phyloP scores from a whole-genome alignment of 2,329 filamentous ascomycete species.

The Diaporthe citri region DNA sequence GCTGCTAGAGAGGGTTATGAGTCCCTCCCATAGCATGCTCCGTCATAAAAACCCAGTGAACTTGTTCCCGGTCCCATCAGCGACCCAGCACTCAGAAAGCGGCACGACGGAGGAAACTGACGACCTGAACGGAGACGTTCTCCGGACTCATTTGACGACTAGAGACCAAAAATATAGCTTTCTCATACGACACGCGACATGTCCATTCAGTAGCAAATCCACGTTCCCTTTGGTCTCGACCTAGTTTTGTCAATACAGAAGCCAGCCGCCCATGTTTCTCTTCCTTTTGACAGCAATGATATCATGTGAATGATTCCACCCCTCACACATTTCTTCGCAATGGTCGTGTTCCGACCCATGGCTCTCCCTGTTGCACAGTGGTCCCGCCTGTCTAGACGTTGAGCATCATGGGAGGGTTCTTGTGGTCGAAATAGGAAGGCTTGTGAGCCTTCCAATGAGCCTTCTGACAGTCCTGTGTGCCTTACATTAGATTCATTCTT shows the following conservation, averaged over 20 bases:
- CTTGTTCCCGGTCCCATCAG: no score
- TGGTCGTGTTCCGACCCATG: not conserved
- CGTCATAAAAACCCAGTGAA: no score
- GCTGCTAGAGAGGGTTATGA: no score
- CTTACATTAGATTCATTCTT: not conserved
- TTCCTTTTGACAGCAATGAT: not conserved
- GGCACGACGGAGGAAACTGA: no score
- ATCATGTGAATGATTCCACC: not conserved
- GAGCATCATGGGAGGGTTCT: not conserved
- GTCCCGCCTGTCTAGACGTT: not conserved
- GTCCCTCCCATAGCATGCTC: no score
- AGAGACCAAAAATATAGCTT: not conserved
- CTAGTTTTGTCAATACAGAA: not conserved
- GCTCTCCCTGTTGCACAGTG: not conserved
- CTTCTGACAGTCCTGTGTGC: constrained; percentile 10
- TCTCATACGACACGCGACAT: not conserved
- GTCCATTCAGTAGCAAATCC: not conserved
- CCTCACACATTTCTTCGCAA: not conserved
- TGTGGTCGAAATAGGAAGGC: not conserved
- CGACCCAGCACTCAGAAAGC: no score
- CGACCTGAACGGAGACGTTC: no score
- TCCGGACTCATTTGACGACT: not conserved
- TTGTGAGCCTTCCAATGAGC: constrained; percentile 14
- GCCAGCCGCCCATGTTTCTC: not conserved
- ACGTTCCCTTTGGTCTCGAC: not conserved